Base-by-base conservation (phyloP, 2,329 filamentous ascomycete species). In the Coniochaeta sp. region DNA sequence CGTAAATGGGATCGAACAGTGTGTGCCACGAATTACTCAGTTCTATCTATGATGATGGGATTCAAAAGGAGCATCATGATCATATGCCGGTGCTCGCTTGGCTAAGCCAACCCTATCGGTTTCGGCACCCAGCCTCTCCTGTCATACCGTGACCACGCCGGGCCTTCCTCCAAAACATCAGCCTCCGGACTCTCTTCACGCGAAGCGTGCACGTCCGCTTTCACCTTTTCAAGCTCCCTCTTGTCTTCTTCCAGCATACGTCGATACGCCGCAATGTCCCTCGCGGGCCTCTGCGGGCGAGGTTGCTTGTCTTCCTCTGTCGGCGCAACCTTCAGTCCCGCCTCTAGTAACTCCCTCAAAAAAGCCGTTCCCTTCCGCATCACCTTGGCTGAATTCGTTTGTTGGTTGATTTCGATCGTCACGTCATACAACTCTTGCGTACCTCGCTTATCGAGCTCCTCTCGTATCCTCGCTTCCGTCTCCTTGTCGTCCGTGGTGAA, bases 21-120 rank as follows among this genome's bases (percentile, higher is more conserved):
- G 56, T n/a, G n/a, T 56, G 6, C 43, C 19, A 43, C 11, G 50
- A 54, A 1, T 36, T 36, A 3, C 34, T 36, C 34, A 14, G 34
- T 14, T 36, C 34, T 54, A 22, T n/a, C n/a, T n/a, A n/a, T n/a
- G n/a, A 4, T 54, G 14, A 12, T 55, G 28, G 24, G 26, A 14
- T 47, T 24, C 43, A 24, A 11, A 1, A 14, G 55, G 11, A 33
- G 19, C 43, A 36, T 44, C 38, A n/a, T 26, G 34, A 11, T 31
- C 12, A 40, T 58, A 31, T 17, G 2, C 2, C 36, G 19, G 2
- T 6, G 26, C 24, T 12, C 34, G 7, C 47, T 3, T 28, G 47
- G 22, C 47, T 67, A 85, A 9, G 80, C 76, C 58, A 81, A 73
- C 6, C 84, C 84, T 65, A 86, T 86, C 0, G 84, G 83, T 65